These are phyloP conservation scores for Polytrichum commune DNA, from an alignment of 225 moss, liverwort and hornwort genomes.

Conservation along the genomic window DNA sequence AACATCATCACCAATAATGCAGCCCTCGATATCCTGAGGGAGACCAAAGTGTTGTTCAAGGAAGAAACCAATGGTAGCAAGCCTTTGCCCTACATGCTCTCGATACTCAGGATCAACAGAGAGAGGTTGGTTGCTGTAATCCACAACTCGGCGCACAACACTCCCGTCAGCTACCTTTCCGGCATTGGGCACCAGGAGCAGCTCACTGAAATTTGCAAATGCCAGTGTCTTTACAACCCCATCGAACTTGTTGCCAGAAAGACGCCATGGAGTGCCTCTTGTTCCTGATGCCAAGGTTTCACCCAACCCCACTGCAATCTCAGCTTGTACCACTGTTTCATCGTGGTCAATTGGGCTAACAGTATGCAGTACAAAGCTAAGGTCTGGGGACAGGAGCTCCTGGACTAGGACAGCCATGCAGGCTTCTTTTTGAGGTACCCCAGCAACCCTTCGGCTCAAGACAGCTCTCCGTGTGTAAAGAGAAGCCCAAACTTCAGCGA, in stretches of 20 bases:
- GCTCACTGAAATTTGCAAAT: conserved; percentile 88
- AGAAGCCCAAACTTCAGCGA: conserved; percentile 92
- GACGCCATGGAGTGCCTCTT: conserved; percentile 90
- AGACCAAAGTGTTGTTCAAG: conserved; percentile 77
- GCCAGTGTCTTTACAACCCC: conserved; percentile 73
- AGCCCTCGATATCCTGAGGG: conserved; percentile 89
- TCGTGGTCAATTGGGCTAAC: conserved; percentile 90
- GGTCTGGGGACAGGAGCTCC: conserved; percentile 82
- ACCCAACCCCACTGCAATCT: conserved; percentile 85
- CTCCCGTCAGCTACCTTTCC: conserved; percentile 54
- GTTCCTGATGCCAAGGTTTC: conserved; percentile 94
- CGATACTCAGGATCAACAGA: conserved; percentile 57
- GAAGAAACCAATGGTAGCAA: conserved; percentile 76
- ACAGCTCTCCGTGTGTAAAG: conserved; percentile 90
- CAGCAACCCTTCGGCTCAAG: conserved; percentile 74
- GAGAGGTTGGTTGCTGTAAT: conserved; percentile 74
- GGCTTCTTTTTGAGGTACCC: conserved; percentile 75
- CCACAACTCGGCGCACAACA: conserved; percentile 51
- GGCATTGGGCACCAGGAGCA: conserved; percentile 52
- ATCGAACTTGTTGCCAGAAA: conserved; percentile 77
- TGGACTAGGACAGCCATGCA: conserved; percentile 94
- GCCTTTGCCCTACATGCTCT: conserved; percentile 53
- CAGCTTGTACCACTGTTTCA: conserved; percentile 70
- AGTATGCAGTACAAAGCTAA: conserved; percentile 92
- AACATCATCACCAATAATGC: conserved; percentile 66